Percentiles rank a stretch among this genome's conserved stretches.
Conservation (phyloP, 2,329 filamentous ascomycete genomes). For the Gliomastix tumulicola region DNA sequence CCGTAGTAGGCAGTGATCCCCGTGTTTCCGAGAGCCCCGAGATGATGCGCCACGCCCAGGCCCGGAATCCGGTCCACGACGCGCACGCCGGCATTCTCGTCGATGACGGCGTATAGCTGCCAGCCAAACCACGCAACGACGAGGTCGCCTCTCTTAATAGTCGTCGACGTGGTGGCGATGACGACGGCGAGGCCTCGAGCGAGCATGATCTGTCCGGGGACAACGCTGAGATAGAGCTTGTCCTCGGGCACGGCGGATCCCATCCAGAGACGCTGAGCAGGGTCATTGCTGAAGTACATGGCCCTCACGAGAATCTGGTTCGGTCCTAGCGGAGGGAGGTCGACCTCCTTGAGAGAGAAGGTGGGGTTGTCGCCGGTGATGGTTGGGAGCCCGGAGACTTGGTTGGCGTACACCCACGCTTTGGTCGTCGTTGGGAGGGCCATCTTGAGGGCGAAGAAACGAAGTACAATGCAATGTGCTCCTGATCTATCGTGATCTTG, state of each 20-base stretch:
- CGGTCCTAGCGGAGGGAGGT: slow-evolving; percentile 14
- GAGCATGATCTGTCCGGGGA: slow-evolving; percentile 17
- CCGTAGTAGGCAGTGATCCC: slow-evolving; percentile 73
- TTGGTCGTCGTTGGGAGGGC: slow-evolving; percentile 13
- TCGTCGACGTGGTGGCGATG: slow-evolving; percentile 13
- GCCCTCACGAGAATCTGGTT: slow-evolving; percentile 18
- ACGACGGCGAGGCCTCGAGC: slow-evolving; percentile 19
- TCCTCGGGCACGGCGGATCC: slow-evolving; percentile 16
- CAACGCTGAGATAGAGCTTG: slow-evolving; percentile 18
- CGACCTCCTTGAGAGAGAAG: slow-evolving; percentile 14
- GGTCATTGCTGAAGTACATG: slow-evolving; percentile 19
- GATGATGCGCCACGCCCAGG: slow-evolving; percentile 5
- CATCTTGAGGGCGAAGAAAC: no score
- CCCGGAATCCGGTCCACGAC: not conserved
- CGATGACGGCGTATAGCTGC: slow-evolving; percentile 17
- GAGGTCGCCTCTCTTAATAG: slow-evolving; percentile 16
- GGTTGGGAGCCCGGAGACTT: slow-evolving; percentile 15
- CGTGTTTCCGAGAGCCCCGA: slow-evolving; percentile 58
- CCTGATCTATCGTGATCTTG: no score
- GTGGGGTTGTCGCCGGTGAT: slow-evolving; percentile 16
- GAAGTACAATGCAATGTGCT: no score
- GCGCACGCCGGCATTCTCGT: slow-evolving; percentile 10
- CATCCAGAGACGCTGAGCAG: slow-evolving; percentile 18
- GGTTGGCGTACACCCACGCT: slow-evolving; percentile 18
- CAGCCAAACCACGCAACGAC: slow-evolving; percentile 19